These are phyloP conservation scores for Pythium apleroticum DNA, from an alignment of 352 stramenopile genomes.

Conservation along the genomic window DNA sequence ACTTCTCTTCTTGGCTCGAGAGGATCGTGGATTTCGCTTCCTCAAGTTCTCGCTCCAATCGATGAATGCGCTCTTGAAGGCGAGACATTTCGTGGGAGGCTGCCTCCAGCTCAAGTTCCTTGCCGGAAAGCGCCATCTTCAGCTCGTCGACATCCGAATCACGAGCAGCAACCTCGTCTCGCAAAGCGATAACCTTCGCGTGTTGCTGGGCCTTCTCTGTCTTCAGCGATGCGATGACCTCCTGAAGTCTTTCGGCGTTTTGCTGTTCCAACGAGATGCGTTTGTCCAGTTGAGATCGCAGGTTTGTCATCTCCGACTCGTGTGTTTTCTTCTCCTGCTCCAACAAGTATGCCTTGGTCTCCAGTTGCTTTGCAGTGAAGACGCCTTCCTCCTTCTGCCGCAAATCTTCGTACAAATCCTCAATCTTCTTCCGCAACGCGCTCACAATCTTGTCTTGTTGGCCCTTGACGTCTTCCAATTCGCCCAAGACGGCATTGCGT, in stretches of 20 bases:
- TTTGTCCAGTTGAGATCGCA: constrained; percentile 9
- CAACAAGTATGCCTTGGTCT: constrained; percentile 14
- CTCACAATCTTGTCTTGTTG: constrained; percentile 29
- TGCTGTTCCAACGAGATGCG: constrained; percentile 5
- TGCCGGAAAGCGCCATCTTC: constrained; percentile 40
- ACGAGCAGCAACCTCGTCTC: constrained; percentile 4
- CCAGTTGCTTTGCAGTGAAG: constrained; percentile 8
- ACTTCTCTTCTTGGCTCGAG: constrained; percentile 38
- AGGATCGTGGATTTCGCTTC: constrained; percentile 31
- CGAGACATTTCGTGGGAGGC: constrained; percentile 19
- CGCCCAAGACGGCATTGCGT: constrained; percentile 28
- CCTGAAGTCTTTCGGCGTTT: not conserved
- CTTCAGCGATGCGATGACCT: constrained; percentile 35
- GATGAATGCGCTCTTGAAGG: constrained; percentile 36
- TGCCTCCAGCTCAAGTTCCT: constrained; percentile 43
- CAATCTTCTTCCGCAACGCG: constrained; percentile 46
- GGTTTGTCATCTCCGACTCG: not conserved
- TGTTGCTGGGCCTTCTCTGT: constrained; percentile 36
- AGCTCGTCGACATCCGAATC: constrained; percentile 38
- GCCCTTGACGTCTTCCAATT: constrained; percentile 35
- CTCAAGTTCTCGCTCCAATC: constrained; percentile 30
- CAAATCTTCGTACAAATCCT: constrained; percentile 57
- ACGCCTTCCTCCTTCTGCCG: constrained; percentile 41
- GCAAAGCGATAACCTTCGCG: constrained; percentile 14
- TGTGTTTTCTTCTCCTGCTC: constrained; percentile 25